Evolutionary conservation across 805 yeast genomes (phyloP), one percentile per base, ranked within the genome.

Genomic region (Yueomyces sinensis): DNA sequence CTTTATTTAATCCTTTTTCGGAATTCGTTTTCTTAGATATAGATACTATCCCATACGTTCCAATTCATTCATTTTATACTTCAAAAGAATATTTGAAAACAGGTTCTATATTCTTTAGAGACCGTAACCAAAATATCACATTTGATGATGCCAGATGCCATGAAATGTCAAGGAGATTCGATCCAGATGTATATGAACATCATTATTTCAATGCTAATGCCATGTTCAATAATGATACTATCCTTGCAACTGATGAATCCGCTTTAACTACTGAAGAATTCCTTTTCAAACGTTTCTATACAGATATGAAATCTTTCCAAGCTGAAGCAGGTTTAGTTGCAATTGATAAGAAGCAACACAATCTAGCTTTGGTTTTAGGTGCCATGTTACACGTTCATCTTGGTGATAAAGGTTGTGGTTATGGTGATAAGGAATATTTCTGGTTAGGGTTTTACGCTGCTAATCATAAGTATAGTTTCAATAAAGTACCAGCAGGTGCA

Each of bases 351-450:
- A 41, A 42, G 32, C 51, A 54, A 29, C 81, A 76, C 46, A 68
- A 70, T 34, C 54, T 62, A 35, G 68, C 76, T 3, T 49, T 69
- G 4, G 41, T 74, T 23, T 55, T 67, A 38, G 61, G 74, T 3
- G 54, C 59, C 9, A 46, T 55, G 15, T 41, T 68, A 40, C 70
- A 67, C 39, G 52, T 66, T 42, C 62, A 65, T 51, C 62, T 65
- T 50, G 56, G 55, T 36, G 52, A 66, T 17, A 59, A 65, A 20
- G 54, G 65, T 0, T 52, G 54, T 36, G 46, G 76, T 13, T 77
- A 79, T 65, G 89, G 89, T 18, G 89, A 79, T 40, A 80, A 80
- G 43, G 87, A 80, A 47, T 61, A 77, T 44, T 74, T 77, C 46
- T 77, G 87, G 86, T 50, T 80, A 22, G 80, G 79, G 2, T 68